Evolutionary conservation across 345 rosid genomes (phyloP), one percentile per base, ranked within the genome.

Genomic region (Mallotus nudiflorus): DNA sequence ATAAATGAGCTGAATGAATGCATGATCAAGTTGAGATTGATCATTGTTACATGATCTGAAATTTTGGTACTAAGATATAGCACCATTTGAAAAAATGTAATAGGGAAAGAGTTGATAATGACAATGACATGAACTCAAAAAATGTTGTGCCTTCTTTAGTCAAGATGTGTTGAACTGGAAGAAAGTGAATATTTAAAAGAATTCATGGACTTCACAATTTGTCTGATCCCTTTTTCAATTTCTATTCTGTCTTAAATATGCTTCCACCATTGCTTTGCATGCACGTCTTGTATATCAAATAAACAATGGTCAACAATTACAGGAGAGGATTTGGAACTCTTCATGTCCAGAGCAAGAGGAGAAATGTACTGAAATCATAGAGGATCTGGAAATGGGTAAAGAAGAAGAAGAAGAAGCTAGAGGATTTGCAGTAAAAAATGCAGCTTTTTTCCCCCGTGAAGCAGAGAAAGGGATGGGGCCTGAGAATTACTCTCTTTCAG

Each of bases 391-490:
- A 29, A 29, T 25, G 25, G 66, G 20, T 1, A 10, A n/a, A n/a
- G n/a, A 19, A 10, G 40, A 60, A 50, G 67, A 63, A 69, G 74
- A 65, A 77, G 80, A 63, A 77, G 80, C 86, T 12, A 80, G 84
- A 59, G 93, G 96, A 48, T 84, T 90, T 44, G 77, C 83, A 3
- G 91, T 90, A 29, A 87, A 90, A 73, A 82, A 88, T 71, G 96
- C 96, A 28, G 88, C 83, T 31, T 82, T 90, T 28, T 90, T 80
- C 73, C 96, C 96, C 28, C 85, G 89, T 9, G 96, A 88, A 82
- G 93, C 81, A 3, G 96, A 90, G 75, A 85, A 82, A 70, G 96
- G 93, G 62, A 71, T 65, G 70, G 88, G 91, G 93, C 96, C 96
- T 0, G 85, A 88, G 72, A 80, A 88, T 62, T 90, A 88, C 78